Evolutionary conservation across 768 basidiomycete genomes (phyloP).

Genomic region (Leccinum rimulosum): DNA sequence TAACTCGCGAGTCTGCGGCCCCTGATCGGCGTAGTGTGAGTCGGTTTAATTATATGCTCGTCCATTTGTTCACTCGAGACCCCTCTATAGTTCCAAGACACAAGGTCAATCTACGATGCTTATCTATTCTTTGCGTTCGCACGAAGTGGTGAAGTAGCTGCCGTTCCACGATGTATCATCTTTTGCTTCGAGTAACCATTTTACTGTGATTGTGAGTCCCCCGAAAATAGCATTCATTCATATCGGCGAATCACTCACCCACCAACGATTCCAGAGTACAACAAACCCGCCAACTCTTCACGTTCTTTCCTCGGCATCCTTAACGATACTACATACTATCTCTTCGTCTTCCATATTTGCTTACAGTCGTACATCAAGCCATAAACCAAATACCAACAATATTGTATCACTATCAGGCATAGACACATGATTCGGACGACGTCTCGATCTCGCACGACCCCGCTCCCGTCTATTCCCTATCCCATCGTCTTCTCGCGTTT

Average conservation of each 20-base stretch:
- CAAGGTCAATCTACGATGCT: constrained; percentile 31
- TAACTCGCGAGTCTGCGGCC: constrained; percentile 32
- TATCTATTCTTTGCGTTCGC: constrained; percentile 47
- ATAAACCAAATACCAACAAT: constrained; percentile 35
- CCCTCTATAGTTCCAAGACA: constrained; percentile 20
- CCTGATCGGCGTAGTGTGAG: constrained; percentile 37
- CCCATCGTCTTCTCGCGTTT: constrained; percentile 65
- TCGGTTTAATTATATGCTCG: constrained; percentile 3
- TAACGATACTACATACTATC: constrained; percentile 50
- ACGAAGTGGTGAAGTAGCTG: constrained; percentile 50
- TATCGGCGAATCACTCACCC: background rate
- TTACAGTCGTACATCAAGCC: constrained; percentile 37
- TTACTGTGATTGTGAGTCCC: constrained; percentile 57
- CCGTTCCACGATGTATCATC: constrained; percentile 39
- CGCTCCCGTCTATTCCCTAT: constrained; percentile 60
- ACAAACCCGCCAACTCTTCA: constrained; percentile 50
- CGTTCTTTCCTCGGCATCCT: constrained; percentile 54
- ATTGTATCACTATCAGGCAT: constrained; percentile 40
- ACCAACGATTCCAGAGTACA: constrained; percentile 46
- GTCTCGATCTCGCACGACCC: constrained; percentile 23
- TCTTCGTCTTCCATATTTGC: constrained; percentile 44
- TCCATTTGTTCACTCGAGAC: constrained; percentile 4
- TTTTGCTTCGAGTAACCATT: constrained; percentile 46
- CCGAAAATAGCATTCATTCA: background rate
- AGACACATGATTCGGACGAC: constrained; percentile 25